Evolutionary conservation across 164 flowering plant genomes (phyloP).

Genomic region (Brasenia schreberi): DNA sequence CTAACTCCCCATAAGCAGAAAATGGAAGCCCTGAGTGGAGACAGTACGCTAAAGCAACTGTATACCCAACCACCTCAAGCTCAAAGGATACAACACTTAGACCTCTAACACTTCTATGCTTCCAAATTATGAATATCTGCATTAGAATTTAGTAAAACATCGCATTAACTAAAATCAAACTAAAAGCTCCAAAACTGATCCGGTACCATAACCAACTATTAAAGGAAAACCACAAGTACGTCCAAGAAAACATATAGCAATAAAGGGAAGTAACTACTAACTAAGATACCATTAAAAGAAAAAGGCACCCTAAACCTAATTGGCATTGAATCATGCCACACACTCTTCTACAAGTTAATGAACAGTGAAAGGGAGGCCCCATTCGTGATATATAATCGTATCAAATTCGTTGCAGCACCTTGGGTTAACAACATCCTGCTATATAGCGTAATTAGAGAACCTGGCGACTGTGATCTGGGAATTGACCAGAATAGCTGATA

Average conservation of each 20-base stretch:
- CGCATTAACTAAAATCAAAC: not conserved
- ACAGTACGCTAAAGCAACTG: slow-evolving; percentile 86
- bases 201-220: too few relatives aligned
- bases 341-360: too few relatives aligned
- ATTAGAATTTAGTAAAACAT: slow-evolving; percentile 2
- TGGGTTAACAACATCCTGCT: too few relatives aligned
- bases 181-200: not conserved
- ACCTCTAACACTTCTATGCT: slow-evolving; percentile 70
- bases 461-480: too few relatives aligned
- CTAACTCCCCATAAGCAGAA: slow-evolving; percentile 90
- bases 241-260: not conserved
- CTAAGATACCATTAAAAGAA: not conserved
- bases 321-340: not conserved
- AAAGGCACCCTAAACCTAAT: not conserved
- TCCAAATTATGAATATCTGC: slow-evolving; percentile 81
- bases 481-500: too few relatives aligned
- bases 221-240: not conserved
- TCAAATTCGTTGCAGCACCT: too few relatives aligned
- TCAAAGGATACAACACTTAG: slow-evolving; percentile 75
- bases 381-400: too few relatives aligned
- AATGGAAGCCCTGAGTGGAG: slow-evolving; percentile 88
- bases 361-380: too few relatives aligned
- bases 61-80: slow-evolving; percentile 92
- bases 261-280: not conserved
- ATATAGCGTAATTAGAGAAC: too few relatives aligned